Conservation (phyloP, 176 grass and related monocot genomes). For the Rhynchospora pubera region DNA sequence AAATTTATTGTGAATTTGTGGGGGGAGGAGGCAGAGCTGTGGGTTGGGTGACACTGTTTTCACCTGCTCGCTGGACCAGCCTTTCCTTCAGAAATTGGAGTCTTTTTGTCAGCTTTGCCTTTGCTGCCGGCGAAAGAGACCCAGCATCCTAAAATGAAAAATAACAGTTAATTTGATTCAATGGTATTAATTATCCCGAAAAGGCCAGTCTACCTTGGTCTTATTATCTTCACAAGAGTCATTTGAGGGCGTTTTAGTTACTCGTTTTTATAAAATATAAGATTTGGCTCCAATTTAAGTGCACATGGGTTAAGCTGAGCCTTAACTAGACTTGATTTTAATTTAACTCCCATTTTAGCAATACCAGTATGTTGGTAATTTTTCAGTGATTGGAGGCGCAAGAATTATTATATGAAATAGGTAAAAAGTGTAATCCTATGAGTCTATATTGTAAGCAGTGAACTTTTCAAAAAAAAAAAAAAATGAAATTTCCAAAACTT, state of each 20-base stretch:
- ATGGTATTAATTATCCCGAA: background rate
- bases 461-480: background rate
- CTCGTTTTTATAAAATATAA: background rate
- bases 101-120: slow-evolving; percentile 66
- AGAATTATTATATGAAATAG: background rate
- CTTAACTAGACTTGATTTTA: slow-evolving; percentile 12
- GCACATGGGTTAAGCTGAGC: background rate
- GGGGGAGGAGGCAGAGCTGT: background rate
- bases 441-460: background rate
- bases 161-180: slow-evolving; percentile 15
- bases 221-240: slow-evolving; percentile 9
- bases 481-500: background rate
- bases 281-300: background rate
- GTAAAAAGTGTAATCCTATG: background rate
- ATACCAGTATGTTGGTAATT: background rate
- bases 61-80: slow-evolving; percentile 53
- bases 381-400: background rate
- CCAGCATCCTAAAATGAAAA: slow-evolving; percentile 52
- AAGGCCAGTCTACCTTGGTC: background rate
- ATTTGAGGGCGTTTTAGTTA: background rate
- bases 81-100: slow-evolving; percentile 94
- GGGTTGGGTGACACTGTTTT: background rate
- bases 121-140: slow-evolving; percentile 37
- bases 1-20: slow-evolving; percentile 1
- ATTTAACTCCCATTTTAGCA: background rate